A percentile compares a stretch with the other conserved stretches of the same genome.
These are phyloP conservation scores for Trichophaea hybrida DNA, from an alignment of 2,329 filamentous ascomycete species.

Conservation along the genomic window DNA sequence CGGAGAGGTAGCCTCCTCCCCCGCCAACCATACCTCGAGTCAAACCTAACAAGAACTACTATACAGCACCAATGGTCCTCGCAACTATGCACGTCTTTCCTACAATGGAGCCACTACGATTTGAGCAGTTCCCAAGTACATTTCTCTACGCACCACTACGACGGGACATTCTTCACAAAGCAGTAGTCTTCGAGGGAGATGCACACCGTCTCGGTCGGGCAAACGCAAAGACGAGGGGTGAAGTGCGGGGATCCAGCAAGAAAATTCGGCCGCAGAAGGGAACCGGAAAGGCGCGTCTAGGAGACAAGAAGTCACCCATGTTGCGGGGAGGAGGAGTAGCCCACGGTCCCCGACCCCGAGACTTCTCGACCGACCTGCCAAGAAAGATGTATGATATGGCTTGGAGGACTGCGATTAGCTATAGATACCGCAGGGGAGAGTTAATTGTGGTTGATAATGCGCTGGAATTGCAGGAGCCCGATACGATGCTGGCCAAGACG, in stretches of 20 bases:
- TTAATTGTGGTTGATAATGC: slow-evolving; percentile 70
- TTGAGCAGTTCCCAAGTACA: slow-evolving; percentile 63
- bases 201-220: slow-evolving; percentile 75
- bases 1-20: slow-evolving; percentile 9
- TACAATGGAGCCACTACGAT: slow-evolving; percentile 63
- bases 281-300: slow-evolving; percentile 61
- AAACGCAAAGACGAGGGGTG: slow-evolving; percentile 61
- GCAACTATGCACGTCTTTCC: slow-evolving; percentile 86
- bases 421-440: slow-evolving; percentile 77
- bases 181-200: slow-evolving; percentile 86
- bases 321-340: slow-evolving; percentile 72
- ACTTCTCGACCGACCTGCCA: slow-evolving; percentile 73
- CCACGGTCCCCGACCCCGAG: slow-evolving; percentile 79
- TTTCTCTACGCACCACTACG: slow-evolving; percentile 79
- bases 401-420: slow-evolving; percentile 85
- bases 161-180: slow-evolving; percentile 81
- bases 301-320: slow-evolving; percentile 68
- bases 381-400: slow-evolving; percentile 89
- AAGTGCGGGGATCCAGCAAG: slow-evolving; percentile 67
- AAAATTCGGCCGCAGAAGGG: slow-evolving; percentile 86
- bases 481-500: slow-evolving; percentile 48
- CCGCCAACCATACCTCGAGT: not conserved
- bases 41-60: not conserved
- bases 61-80: slow-evolving; percentile 48
- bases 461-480: slow-evolving; percentile 53